Conservation (phyloP, 768 basidiomycete genomes). For the Russula sp. region DNA sequence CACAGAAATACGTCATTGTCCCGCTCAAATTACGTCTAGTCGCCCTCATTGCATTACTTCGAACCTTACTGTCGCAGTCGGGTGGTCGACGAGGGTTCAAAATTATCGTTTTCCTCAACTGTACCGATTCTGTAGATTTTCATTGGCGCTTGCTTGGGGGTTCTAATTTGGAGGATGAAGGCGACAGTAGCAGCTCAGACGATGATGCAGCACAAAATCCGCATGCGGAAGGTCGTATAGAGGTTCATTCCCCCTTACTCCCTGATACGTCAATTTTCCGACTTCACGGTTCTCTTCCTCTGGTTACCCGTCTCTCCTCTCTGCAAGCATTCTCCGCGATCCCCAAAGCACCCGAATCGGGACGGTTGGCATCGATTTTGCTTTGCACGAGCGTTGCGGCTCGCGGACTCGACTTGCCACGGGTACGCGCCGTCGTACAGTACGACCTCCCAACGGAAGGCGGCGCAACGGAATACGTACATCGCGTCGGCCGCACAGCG, state of each 20-base stretch:
- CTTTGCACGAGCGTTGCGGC: constrained; percentile 97
- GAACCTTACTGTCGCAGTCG: constrained; percentile 66
- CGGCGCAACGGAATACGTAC: constrained; percentile 93
- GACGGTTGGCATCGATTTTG: constrained; percentile 57
- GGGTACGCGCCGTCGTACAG: constrained; percentile 91
- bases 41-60: constrained; percentile 77
- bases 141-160: constrained; percentile 79
- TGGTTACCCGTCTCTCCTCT: constrained; percentile 70
- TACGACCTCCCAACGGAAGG: constrained; percentile 98
- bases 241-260: constrained; percentile 65
- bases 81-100: constrained; percentile 51
- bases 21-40: constrained; percentile 95
- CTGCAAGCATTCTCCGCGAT: constrained; percentile 71
- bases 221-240: constrained; percentile 37
- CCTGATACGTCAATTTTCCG: constrained; percentile 80
- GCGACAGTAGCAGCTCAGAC: constrained; percentile 24
- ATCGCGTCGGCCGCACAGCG: constrained; percentile 94
- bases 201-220: constrained; percentile 25
- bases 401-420: constrained; percentile 92
- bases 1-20: constrained; percentile 84
- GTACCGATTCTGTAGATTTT: constrained; percentile 97
- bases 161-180: constrained; percentile 9
- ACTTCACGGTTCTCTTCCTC: constrained; percentile 88
- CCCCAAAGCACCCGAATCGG: constrained; percentile 28
- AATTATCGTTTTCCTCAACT: constrained; percentile 93